These are phyloP conservation scores for Phytopythium cucurbitacearum DNA, from an alignment of 352 stramenopile genomes.

Conservation along the genomic window DNA sequence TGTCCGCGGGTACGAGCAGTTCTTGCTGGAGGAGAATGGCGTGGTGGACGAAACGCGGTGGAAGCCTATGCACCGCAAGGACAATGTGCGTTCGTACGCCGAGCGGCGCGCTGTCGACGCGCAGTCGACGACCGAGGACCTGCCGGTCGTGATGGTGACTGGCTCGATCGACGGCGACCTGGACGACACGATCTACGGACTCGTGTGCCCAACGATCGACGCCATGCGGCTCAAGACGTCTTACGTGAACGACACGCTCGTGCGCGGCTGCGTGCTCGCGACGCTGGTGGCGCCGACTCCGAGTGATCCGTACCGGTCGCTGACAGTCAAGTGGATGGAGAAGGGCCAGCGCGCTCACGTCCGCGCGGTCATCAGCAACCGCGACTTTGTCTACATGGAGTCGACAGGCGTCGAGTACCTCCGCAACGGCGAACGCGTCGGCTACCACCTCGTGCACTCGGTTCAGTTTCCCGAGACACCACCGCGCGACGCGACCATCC, in stretches of 20 bases:
- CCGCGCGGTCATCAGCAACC: slow-evolving; percentile 35
- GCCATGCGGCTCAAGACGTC: slow-evolving; percentile 33
- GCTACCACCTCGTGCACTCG: slow-evolving; percentile 38
- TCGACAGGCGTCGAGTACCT: slow-evolving; percentile 30
- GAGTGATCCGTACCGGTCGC: slow-evolving; percentile 25
- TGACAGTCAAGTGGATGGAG: slow-evolving; percentile 54
- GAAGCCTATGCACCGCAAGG: slow-evolving; percentile 24
- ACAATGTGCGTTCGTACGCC: slow-evolving; percentile 18
- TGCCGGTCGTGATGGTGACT: slow-evolving; percentile 27
- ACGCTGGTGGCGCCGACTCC: slow-evolving; percentile 23
- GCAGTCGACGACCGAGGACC: slow-evolving; percentile 4
- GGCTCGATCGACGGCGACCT: slow-evolving; percentile 24
- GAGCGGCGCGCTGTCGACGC: slow-evolving; percentile 7
- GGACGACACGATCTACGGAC: slow-evolving; percentile 37
- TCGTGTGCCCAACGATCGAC: slow-evolving; percentile 22
- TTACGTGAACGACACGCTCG: slow-evolving; percentile 38
- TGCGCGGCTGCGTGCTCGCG: slow-evolving; percentile 36
- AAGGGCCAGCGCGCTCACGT: slow-evolving; percentile 22
- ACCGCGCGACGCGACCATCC: slow-evolving; percentile 22
- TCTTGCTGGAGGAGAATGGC: slow-evolving; percentile 20
- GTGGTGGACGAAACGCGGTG: slow-evolving; percentile 23
- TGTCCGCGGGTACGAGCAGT: slow-evolving; percentile 25
- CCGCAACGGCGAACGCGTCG: slow-evolving; percentile 33
- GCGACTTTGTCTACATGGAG: slow-evolving; percentile 45
- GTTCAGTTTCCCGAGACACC: slow-evolving; percentile 42